Base-by-base conservation (phyloP, 192 early-diverging fungal species). In the Mortierella antarctica region DNA sequence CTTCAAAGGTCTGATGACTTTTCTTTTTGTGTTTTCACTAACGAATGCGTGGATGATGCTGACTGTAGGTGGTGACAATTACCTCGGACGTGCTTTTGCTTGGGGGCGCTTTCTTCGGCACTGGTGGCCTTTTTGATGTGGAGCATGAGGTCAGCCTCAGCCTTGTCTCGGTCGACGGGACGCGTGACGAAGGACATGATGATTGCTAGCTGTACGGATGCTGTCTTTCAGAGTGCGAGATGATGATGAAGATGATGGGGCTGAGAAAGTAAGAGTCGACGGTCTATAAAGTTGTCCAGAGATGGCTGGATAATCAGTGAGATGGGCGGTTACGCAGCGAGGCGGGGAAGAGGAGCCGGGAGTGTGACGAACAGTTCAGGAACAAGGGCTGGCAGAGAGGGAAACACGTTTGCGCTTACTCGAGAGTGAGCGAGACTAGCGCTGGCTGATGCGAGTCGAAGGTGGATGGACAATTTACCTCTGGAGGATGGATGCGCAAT, bases 1-100 rank as follows among this genome's bases (percentile, higher is more conserved):
- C 53, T 55, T 18, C 53, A 13, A 8, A 21, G 18, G 56, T 12
- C 23, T 21, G 56, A 21, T 8, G 56, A 5, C 17, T n/a, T n/a
- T 31, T 31, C 3, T 31, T 31, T 31, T 31, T 31, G 1, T 1
- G 31, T 31, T 31, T 31, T 31, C 31, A 1, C 31, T 3, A 31
- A 31, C 31, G 31, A 3, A 31, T 31, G 31, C 31, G 31, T 31
- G 31, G 3, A 31, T 3, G 31, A 31, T 31, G 31, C 31, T 31
- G 31, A 31, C 31, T 31, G 31, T 31, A 31, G 31, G 31, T 31
- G 31, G 31, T 31, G 31, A 31, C 8, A 15, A 65, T 80, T 82
- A 91, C 89, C 86, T 85, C 91, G 84, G 44, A 97, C 97, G 85
- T 99, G 98, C 86, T 98, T 99, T 83, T 97, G 96, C 82, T 99